Conservation (phyloP, 495 filamentous ascomycete genomes). For the Jackrogersella minutella region DNA sequence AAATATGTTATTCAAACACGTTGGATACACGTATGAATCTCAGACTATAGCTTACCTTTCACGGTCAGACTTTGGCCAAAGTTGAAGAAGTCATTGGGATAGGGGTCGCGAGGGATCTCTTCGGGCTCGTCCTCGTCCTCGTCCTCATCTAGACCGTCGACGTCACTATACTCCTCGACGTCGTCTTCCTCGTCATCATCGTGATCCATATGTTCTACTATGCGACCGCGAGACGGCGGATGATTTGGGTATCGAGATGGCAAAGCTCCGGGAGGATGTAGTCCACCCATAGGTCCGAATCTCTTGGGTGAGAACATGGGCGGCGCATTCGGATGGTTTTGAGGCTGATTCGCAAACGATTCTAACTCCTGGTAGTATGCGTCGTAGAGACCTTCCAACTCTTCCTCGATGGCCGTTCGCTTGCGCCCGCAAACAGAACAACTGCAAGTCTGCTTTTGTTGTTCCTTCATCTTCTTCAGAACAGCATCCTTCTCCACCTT, state of each 20-base stretch:
- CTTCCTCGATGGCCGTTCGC: constrained; percentile 96
- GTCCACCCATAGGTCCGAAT: constrained; percentile 60
- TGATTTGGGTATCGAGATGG: constrained; percentile 57
- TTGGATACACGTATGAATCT: constrained; percentile 45
- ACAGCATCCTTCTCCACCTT: constrained; percentile 99
- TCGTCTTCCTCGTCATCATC: constrained; percentile 74
- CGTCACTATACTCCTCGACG: constrained; percentile 60
- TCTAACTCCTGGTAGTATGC: constrained; percentile 99
- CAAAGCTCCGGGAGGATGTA: constrained; percentile 57
- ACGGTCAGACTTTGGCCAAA: constrained; percentile 98
- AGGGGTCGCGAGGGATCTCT: constrained; percentile 68
- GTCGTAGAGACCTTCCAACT: constrained; percentile 98
- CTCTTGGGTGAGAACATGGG: constrained; percentile 73
- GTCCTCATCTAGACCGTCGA: constrained; percentile 69
- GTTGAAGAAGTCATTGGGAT: constrained; percentile 86
- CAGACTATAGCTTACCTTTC: constrained; percentile 72
- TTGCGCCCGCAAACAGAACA: constrained; percentile 97
- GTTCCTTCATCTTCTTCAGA: constrained; percentile 99
- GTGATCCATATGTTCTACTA: constrained; percentile 67
- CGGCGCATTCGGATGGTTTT: constrained; percentile 63
- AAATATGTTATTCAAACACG: constrained; percentile 43
- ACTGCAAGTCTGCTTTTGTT: constrained; percentile 98
- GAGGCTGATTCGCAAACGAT: constrained; percentile 91
- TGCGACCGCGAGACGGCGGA: constrained; percentile 60
- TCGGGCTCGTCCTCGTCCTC: constrained; percentile 67